A percentile compares a stretch with the other conserved stretches of the same genome.
Conservation (phyloP, 2,329 filamentous ascomycete genomes). For the Diaporthe batatas region DNA sequence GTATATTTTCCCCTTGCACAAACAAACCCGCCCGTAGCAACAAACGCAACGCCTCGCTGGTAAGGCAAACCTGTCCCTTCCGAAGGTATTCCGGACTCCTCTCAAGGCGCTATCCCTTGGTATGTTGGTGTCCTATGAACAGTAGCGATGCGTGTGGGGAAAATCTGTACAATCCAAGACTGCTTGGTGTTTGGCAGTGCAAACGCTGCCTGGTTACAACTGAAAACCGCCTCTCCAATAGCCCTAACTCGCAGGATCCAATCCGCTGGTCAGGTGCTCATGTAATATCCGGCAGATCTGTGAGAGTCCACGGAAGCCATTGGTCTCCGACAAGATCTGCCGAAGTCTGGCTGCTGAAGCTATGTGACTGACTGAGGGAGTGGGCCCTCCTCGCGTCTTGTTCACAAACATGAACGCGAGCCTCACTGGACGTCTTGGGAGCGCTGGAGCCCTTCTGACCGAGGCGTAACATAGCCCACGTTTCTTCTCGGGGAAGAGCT, state of each 20-base stretch:
- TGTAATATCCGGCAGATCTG: background rate
- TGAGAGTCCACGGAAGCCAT: slow-evolving; percentile 7
- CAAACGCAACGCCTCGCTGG: slow-evolving; percentile 35
- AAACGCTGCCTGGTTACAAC: slow-evolving; percentile 23
- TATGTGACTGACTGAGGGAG: background rate
- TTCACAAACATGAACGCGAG: background rate
- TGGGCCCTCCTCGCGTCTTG: background rate
- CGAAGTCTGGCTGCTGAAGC: slow-evolving; percentile 17
- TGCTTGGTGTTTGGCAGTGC: slow-evolving; percentile 1
- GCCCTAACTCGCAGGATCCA: background rate
- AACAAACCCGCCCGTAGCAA: background rate
- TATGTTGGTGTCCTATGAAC: slow-evolving; percentile 24
- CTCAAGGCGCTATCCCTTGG: background rate
- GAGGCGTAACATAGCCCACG: background rate
- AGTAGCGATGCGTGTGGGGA: slow-evolving; percentile 5
- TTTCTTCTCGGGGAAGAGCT: slow-evolving; percentile 1
- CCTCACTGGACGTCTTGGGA: background rate
- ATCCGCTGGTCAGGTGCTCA: background rate
- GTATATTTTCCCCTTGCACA: background rate
- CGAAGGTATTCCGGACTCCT: background rate
- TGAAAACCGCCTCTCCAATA: background rate
- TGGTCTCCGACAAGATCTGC: slow-evolving; percentile 19
- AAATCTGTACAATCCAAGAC: slow-evolving; percentile 12
- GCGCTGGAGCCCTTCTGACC: background rate
- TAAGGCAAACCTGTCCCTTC: slow-evolving; percentile 15